Conservation (phyloP, 2,329 filamentous ascomycete genomes). For the Zalaria obscura region DNA sequence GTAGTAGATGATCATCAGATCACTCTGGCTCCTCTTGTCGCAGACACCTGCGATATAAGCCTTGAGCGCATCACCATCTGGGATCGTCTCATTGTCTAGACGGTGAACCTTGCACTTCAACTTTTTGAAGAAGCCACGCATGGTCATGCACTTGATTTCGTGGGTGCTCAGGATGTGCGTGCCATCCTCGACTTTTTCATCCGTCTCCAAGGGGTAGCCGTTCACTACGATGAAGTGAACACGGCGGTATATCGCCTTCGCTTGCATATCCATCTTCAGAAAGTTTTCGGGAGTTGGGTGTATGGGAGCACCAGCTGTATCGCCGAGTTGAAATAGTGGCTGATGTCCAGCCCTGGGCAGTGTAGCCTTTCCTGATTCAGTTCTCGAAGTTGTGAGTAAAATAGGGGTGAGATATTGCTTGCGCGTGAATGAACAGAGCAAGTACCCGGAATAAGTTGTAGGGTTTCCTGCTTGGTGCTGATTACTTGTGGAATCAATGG, state of each 20-base stretch:
- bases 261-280: neutral
- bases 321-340: neutral
- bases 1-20: conserved; percentile 3
- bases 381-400: neutral
- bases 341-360: neutral
- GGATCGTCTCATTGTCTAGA: neutral
- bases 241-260: neutral
- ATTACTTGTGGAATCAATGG: too few relatives aligned
- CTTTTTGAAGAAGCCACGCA: conserved; percentile 1
- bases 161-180: neutral
- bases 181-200: neutral
- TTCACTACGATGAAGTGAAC: neutral
- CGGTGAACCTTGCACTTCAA: neutral
- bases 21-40: neutral
- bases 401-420: too few relatives aligned
- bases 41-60: too few relatives aligned
- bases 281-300: neutral
- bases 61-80: neutral
- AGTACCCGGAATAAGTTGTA: too few relatives aligned
- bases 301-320: neutral
- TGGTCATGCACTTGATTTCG: neutral
- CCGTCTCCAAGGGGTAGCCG: neutral
- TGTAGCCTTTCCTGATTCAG: neutral
- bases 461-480: too few relatives aligned
- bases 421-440: too few relatives aligned